Base-by-base conservation (phyloP, 2,329 filamentous ascomycete genomes). In the Akanthomyces uredinophilus region DNA sequence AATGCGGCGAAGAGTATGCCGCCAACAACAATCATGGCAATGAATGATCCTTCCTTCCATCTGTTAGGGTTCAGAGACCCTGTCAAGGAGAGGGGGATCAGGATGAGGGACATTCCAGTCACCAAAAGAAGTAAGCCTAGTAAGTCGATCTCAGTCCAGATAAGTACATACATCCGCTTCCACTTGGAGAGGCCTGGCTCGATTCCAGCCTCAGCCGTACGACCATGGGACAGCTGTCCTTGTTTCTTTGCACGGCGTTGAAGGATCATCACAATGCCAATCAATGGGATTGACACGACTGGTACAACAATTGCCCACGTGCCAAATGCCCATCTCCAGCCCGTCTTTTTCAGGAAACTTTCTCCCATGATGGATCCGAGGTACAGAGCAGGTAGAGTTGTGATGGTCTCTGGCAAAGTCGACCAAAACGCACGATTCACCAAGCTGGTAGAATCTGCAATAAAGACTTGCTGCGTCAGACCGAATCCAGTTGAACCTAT, bases 381-480 rank as follows among this genome's bases (percentile, higher is more conserved):
- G 5, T 73, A 71, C 0, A 74, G 67, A 0, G 71, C 72, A 0
- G 71, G 70, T n/a, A 73, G 72, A 0, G 70, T 66, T 16, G 69
- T 69, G 64, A 74, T 63, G 7, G 71, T 69, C 67, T 85, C 85
- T 1, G 86, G 85, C 2, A 86, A 80, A 37, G 82, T 79, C 4
- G 83, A 82, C 66, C 86, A 78, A 50, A 88, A 75, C 27, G 83
- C 85, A 67, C 86, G 81, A 70, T 87, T 85, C 65, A 83, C 77
- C 35, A 88, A 74, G 47, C 78, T 80, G 11, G 84, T 85, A 1
- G 83, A 84, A 66, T 89, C 86, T 37, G 85, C 83, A 62, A 85
- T 83, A 68, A 88, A 84, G 24, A 88, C 69, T 53, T 74, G 71
- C 54, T 74, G 70, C 64, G 70, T 73, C 16, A 74, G 72, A 14